Evolutionary conservation across 768 basidiomycete species (phyloP), one percentile per base, ranked within the genome.

Genomic region (Lactifluus piperatus): DNA sequence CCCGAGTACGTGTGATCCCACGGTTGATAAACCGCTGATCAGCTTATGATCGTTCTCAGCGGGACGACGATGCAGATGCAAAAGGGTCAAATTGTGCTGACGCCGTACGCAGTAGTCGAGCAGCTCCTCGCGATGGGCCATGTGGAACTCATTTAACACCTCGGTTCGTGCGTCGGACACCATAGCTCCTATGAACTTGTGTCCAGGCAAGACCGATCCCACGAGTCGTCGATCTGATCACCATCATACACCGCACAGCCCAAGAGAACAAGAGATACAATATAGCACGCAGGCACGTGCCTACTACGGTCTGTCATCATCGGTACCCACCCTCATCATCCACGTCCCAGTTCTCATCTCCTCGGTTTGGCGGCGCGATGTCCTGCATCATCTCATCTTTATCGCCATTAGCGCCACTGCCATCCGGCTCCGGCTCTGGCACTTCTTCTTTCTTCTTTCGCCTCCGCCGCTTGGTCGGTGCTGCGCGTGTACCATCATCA

Each of bases 81-180:
- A 52, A 87, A 86, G 66, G 91, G 86, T 9, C 85, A 90, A 60
- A 91, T 94, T 56, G 87, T 90, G 43, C 68, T 95, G n/a, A 78
- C 88, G 18, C 86, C 85, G 22, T 97, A 89, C 70, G 75, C 77
- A 26, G 78, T 86, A 20, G 83, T 93, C 5, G 86, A 93, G 65
- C 79, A 88, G 36, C 78, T 91, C 13, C 75, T 93, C 44, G 73
- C 76, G 37, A 74, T 84, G 67, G 89, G 85, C 53, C 83, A 86
- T 68, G 85, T 85, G 5, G 87, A 91, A 69, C 76, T 93, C 34
- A 84, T 92, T 45, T 93, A 74, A 74, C 29, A 22, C 22, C 34
- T 39, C 22, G 18, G 13, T n/a, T n/a, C n/a, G n/a, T n/a, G n/a
- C n/a, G n/a, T n/a, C n/a, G n/a, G n/a, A n/a, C n/a, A 39, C 18